A percentile compares a stretch with the other conserved stretches of the same genome.
Evolutionary conservation across 208 protist species (phyloP).

Genomic region (Leishmania mexicana): DNA sequence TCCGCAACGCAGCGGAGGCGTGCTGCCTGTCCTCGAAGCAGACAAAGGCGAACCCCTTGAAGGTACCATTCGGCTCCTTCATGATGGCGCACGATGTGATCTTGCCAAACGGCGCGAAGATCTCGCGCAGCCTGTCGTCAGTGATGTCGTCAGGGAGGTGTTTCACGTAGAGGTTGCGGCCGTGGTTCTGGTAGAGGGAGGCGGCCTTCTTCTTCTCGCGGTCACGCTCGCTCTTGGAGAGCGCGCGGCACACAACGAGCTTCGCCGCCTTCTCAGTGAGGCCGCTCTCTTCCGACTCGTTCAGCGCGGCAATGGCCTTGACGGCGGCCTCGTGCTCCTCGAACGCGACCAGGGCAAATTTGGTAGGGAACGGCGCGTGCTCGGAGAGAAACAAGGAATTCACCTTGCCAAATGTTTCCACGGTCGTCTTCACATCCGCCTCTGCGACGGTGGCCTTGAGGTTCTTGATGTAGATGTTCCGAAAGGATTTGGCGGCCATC

Average conservation of each 20-base stretch:
- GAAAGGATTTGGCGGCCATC: slow-evolving; percentile 84
- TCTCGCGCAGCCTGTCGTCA: slow-evolving; percentile 41
- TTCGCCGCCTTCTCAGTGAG: slow-evolving; percentile 21
- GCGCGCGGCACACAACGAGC: slow-evolving; percentile 49
- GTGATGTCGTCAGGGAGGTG: slow-evolving; percentile 55
- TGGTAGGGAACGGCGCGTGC: slow-evolving; percentile 41
- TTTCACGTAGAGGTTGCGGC: slow-evolving; percentile 74
- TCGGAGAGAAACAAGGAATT: slow-evolving; percentile 49
- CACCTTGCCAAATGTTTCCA: slow-evolving; percentile 83
- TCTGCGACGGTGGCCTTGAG: slow-evolving; percentile 61
- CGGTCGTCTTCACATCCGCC: slow-evolving; percentile 69
- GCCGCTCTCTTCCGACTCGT: slow-evolving; percentile 36
- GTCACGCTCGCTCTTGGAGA: slow-evolving; percentile 56
- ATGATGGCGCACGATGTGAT: slow-evolving; percentile 69
- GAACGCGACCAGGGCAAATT: slow-evolving; percentile 96
- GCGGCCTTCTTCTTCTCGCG: slow-evolving; percentile 34
- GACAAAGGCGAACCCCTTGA: slow-evolving; percentile 72
- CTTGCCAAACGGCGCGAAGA: slow-evolving; percentile 58
- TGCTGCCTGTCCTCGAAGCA: slow-evolving; percentile 93
- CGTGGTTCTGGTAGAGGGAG: slow-evolving; percentile 51
- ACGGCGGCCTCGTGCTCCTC: slow-evolving; percentile 78
- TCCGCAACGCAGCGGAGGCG: slow-evolving; percentile 89
- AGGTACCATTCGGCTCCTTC: slow-evolving; percentile 47
- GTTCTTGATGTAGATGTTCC: slow-evolving; percentile 96
- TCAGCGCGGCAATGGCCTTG: slow-evolving; percentile 62